These are phyloP conservation scores for Biscogniauxia marginata DNA, from an alignment of 2,329 filamentous ascomycete genomes.

Conservation along the genomic window DNA sequence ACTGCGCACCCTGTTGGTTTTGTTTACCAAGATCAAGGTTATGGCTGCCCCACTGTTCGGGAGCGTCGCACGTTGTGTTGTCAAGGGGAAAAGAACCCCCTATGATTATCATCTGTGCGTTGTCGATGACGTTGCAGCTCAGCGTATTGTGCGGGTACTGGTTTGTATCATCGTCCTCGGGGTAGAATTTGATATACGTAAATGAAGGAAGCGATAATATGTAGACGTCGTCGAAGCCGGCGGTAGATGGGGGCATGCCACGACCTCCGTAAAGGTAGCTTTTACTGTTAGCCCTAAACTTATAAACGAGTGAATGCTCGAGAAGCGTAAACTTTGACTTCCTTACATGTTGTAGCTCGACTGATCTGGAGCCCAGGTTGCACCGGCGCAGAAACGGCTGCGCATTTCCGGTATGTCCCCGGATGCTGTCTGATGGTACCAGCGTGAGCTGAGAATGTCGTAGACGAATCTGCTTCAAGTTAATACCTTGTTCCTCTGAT, in stretches of 20 bases:
- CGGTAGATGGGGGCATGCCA: conserved; percentile 43
- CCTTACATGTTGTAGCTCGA: conserved; percentile 65
- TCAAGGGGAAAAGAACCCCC: conserved; percentile 56
- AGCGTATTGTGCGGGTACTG: conserved; percentile 52
- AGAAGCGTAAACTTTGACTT: background rate
- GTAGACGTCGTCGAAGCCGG: conserved; percentile 61
- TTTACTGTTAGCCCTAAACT: conserved; percentile 2
- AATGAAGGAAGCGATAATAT: conserved; percentile 62
- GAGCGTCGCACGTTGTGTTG: conserved; percentile 47
- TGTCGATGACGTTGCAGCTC: conserved; percentile 56
- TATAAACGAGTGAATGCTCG: background rate
- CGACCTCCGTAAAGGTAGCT: conserved; percentile 63
- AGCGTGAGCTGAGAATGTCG: conserved; percentile 57
- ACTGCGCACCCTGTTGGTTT: conserved; percentile 44
- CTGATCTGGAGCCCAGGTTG: conserved; percentile 56
- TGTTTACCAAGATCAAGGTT: conserved; percentile 54
- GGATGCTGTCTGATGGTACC: conserved; percentile 58
- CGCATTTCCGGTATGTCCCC: conserved; percentile 52
- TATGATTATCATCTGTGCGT: conserved; percentile 61
- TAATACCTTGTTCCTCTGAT: background rate
- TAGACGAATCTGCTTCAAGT: conserved; percentile 45
- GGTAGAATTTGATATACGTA: conserved; percentile 59
- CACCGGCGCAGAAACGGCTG: conserved; percentile 60
- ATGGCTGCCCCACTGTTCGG: conserved; percentile 53
- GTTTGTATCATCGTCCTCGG: conserved; percentile 39